phyloP scores from a whole-genome alignment of 2,329 filamentous ascomycete genomes.

The Dryadomyces quercus-mongolicae region DNA sequence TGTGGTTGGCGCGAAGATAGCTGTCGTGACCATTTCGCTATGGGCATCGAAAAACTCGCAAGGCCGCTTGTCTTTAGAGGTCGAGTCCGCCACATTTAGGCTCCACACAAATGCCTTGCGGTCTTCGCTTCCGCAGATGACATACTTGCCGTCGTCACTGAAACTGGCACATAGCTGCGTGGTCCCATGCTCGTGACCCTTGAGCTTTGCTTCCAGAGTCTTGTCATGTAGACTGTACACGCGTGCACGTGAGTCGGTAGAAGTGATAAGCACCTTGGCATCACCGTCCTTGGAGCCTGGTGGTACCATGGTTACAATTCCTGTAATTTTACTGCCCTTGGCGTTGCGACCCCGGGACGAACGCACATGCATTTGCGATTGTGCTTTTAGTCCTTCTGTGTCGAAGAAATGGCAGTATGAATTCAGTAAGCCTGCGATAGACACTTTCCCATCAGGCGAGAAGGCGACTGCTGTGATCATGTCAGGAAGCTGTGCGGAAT shows the following conservation, averaged over 20 bases:
- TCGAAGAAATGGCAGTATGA: slow-evolving; percentile 86
- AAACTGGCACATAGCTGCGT: slow-evolving; percentile 86
- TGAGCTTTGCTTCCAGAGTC: slow-evolving; percentile 75
- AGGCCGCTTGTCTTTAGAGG: slow-evolving; percentile 66
- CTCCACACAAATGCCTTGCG: slow-evolving; percentile 86
- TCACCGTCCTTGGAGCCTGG: slow-evolving; percentile 31
- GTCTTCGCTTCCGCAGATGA: slow-evolving; percentile 91
- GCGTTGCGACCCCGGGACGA: slow-evolving; percentile 87
- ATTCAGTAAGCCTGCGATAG: slow-evolving; percentile 77
- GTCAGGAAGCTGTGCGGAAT: slow-evolving; percentile 62
- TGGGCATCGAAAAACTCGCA: slow-evolving; percentile 89
- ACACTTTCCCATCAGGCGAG: slow-evolving; percentile 78
- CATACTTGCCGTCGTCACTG: slow-evolving; percentile 72
- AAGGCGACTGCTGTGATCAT: slow-evolving; percentile 93
- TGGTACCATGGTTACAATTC: slow-evolving; percentile 51
- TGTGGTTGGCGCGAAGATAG: slow-evolving; percentile 68
- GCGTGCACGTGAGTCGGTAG: slow-evolving; percentile 85
- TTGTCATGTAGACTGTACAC: slow-evolving; percentile 84
- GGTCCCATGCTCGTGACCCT: slow-evolving; percentile 78
- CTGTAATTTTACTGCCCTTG: slow-evolving; percentile 95
- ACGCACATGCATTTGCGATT: slow-evolving; percentile 83
- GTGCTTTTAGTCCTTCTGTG: slow-evolving; percentile 75
- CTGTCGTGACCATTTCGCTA: slow-evolving; percentile 77
- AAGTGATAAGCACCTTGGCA: slow-evolving; percentile 78
- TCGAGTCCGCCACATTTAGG: slow-evolving; percentile 42